Conservation (phyloP, 495 filamentous ascomycete species). For the Hyaloscypha finlandica region DNA sequence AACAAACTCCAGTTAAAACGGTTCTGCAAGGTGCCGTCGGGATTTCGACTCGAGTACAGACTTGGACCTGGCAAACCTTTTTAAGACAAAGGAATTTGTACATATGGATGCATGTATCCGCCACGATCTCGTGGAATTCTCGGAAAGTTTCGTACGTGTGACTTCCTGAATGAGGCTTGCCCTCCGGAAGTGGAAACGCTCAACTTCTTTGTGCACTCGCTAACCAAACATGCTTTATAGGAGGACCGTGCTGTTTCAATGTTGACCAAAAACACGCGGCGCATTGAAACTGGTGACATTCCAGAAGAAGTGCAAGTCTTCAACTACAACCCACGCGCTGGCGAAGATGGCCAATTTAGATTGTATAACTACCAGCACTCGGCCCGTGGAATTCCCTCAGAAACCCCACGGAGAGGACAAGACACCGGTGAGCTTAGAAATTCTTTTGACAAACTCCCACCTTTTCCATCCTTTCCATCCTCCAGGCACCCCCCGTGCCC, state of each 20-base stretch:
- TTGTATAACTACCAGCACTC: not conserved
- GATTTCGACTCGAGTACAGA: not conserved
- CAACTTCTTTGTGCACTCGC: not conserved
- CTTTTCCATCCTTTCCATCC: not conserved
- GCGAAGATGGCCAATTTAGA: not conserved
- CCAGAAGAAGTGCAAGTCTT: not conserved
- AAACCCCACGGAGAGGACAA: not conserved
- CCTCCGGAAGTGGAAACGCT: not conserved
- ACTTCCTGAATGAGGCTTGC: not conserved
- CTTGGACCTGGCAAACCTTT: not conserved
- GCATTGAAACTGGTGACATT: not conserved
- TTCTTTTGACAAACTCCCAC: not conserved
- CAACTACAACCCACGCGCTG: not conserved
- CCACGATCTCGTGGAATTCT: not conserved
- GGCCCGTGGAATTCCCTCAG: not conserved
- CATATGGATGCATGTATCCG: not conserved
- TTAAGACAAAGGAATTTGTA: not conserved
- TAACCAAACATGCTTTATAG: not conserved
- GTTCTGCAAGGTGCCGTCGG: not conserved
- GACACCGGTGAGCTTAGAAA: not conserved
- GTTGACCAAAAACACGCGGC: not conserved
- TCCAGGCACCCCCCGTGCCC: no score
- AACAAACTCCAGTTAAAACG: not conserved
- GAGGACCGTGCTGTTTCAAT: not conserved
- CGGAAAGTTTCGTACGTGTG: not conserved